Evolutionary conservation across 129 eudicot genomes (phyloP).

Genomic region (Chrysanthemum seticuspe): DNA sequence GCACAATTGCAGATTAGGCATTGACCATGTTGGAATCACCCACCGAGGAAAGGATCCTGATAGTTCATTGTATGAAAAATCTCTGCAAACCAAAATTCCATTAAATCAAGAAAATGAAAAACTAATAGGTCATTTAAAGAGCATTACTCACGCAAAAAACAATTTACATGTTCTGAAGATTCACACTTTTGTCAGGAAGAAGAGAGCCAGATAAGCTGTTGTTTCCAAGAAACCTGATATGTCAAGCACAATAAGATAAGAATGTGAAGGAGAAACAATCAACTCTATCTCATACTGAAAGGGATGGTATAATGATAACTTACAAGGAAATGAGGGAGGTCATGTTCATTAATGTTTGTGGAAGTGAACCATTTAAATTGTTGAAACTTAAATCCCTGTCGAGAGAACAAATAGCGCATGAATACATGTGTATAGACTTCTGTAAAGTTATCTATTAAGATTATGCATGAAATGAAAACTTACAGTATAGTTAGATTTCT

Average conservation of each 20-base stretch:
- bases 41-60: conserved; percentile 74
- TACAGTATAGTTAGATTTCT: conserved; percentile 47
- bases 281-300: not conserved
- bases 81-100: conserved; percentile 47
- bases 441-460: not conserved
- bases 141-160: not conserved
- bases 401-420: conserved; percentile 35
- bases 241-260: conserved; percentile 16
- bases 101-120: conserved; percentile 11
- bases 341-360: conserved; percentile 53
- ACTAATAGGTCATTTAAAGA: not conserved
- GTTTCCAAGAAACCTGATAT: conserved; percentile 77
- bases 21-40: conserved; percentile 41
- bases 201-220: conserved; percentile 63
- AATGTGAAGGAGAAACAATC: not conserved
- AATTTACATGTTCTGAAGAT: conserved; percentile 63
- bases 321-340: conserved; percentile 55
- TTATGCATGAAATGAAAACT: conserved; percentile 22
- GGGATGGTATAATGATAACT: conserved; percentile 22
- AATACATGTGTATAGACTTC: conserved; percentile 11
- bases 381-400: conserved; percentile 82
- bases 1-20: conserved; percentile 61
- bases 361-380: conserved; percentile 61
- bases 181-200: conserved; percentile 47
- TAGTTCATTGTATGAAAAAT: conserved; percentile 70